Conservation (phyloP, 495 filamentous ascomycete species). For the Ascobolus immersus region DNA sequence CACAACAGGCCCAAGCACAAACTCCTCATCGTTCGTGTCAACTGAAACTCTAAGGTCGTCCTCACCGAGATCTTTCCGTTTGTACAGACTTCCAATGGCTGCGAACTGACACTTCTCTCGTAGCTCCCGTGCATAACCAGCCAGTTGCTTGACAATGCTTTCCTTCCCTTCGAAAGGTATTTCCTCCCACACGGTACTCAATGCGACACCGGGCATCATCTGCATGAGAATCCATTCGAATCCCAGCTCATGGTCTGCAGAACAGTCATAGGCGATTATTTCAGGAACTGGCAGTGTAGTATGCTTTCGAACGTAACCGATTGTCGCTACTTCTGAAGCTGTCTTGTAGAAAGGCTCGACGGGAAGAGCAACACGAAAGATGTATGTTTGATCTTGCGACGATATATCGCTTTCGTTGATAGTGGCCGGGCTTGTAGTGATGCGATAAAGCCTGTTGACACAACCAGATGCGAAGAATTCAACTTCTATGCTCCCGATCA, state of each 20-base stretch:
- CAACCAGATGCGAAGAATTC: constrained; percentile 4
- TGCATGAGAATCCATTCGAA: constrained; percentile 38
- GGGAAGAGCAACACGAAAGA: constrained; percentile 30
- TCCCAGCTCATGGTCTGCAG: constrained; percentile 22
- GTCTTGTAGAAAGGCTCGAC: constrained; percentile 28
- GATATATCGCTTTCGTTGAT: constrained; percentile 16
- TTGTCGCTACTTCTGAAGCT: constrained; percentile 30
- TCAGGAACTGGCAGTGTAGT: constrained; percentile 29
- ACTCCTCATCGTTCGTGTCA: constrained; percentile 3
- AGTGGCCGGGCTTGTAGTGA: neutral
- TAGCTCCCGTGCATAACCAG: constrained; percentile 16
- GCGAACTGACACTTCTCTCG: constrained; percentile 15
- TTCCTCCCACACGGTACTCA: constrained; percentile 20
- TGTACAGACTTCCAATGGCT: constrained; percentile 19
- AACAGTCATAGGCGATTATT: constrained; percentile 24
- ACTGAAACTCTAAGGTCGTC: neutral
- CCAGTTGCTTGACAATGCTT: constrained; percentile 18
- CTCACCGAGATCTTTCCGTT: neutral
- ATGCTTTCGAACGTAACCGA: constrained; percentile 20
- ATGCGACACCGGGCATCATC: constrained; percentile 20
- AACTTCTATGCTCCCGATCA: constrained; percentile 2
- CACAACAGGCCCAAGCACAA: constrained; percentile 14
- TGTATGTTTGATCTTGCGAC: constrained; percentile 15
- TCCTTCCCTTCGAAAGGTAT: constrained; percentile 19
- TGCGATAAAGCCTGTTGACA: constrained; percentile 7